phyloP scores from a whole-genome alignment of 176 grass and related monocot genomes.

The Eragrostis curvula region DNA sequence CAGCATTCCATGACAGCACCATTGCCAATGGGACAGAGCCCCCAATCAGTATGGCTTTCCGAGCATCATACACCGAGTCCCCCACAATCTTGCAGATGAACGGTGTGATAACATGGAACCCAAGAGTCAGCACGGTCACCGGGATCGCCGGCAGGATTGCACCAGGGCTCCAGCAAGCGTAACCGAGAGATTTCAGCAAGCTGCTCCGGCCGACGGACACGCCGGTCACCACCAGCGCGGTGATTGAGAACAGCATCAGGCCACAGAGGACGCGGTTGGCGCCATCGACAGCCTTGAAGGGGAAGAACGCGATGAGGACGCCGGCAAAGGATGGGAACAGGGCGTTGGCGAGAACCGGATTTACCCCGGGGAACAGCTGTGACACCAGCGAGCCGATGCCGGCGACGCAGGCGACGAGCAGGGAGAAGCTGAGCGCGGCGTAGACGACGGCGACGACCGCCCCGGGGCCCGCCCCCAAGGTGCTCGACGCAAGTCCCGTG shows the following conservation, averaged over 20 bases:
- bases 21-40: constrained; percentile 74
- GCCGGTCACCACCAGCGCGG: constrained; percentile 60
- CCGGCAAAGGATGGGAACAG: constrained; percentile 68
- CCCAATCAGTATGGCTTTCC: constrained; percentile 72
- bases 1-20: constrained; percentile 87
- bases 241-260: constrained; percentile 75
- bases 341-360: constrained; percentile 48
- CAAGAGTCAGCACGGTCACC: constrained; percentile 70
- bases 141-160: constrained; percentile 65
- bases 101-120: constrained; percentile 86
- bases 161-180: constrained; percentile 57
- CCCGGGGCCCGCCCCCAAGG: constrained; percentile 54
- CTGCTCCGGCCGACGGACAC: constrained; percentile 62
- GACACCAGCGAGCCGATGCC: constrained; percentile 68
- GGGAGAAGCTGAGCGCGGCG: constrained; percentile 79
- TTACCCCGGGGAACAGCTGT: constrained; percentile 59
- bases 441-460: constrained; percentile 29
- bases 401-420: constrained; percentile 69
- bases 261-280: constrained; percentile 67
- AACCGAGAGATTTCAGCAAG: constrained; percentile 56
- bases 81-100: constrained; percentile 90
- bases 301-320: constrained; percentile 70
- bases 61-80: constrained; percentile 68
- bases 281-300: constrained; percentile 71
- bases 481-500: constrained; percentile 76